Conservation (phyloP, 177 flowering plant genomes). For the Telopea speciosissima region DNA sequence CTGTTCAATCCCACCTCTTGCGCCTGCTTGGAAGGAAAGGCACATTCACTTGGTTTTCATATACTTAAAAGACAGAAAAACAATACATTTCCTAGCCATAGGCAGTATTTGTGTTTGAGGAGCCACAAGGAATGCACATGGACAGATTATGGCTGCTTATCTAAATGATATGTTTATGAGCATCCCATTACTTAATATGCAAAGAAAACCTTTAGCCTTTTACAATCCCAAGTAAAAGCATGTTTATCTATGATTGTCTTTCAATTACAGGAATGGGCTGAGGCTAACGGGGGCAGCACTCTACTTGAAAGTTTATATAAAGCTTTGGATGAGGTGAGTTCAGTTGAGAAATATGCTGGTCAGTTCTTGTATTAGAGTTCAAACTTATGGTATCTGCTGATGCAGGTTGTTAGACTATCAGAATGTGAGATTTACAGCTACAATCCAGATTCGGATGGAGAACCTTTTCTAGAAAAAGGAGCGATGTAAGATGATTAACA, state of each 20-base stretch:
- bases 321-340: conserved; percentile 86
- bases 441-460: conserved; percentile 71
- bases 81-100: background rate
- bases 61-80: background rate
- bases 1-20: background rate
- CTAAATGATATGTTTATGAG: background rate
- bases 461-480: conserved; percentile 79
- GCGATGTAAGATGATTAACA: conserved; percentile 52
- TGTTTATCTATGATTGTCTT: background rate
- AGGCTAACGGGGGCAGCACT: conserved; percentile 44
- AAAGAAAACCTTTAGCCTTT: too few species aligned
- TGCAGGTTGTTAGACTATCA: conserved; percentile 77
- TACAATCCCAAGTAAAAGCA: background rate
- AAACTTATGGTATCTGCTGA: conserved; percentile 6
- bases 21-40: background rate
- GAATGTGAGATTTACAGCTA: conserved; percentile 94
- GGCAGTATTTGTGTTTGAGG: background rate
- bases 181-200: background rate
- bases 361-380: background rate
- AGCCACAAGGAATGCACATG: background rate
- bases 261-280: conserved; percentile 65
- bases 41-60: background rate
- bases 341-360: background rate
- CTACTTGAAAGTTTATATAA: conserved; percentile 55
- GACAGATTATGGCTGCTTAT: background rate